Percentiles rank a stretch among this genome's conserved stretches.
Conservation (phyloP, 306 rosid species). For the Oxytropis ochrocephala region DNA sequence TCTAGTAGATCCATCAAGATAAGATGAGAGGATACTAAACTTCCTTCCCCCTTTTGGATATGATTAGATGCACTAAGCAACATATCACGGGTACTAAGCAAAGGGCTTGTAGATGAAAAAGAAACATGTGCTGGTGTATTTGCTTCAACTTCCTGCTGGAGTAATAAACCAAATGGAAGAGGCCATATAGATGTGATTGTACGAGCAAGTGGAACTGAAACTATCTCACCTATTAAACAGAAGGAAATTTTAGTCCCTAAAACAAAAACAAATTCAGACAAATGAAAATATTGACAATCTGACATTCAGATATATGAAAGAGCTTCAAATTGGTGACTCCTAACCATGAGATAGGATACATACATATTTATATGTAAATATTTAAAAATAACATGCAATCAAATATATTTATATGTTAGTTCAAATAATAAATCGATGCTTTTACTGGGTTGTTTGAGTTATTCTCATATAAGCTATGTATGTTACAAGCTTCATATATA, state of each 20-base stretch:
- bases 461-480: too few relatives aligned
- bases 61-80: constrained; percentile 38
- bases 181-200: constrained; percentile 77
- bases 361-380: neutral
- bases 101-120: constrained; percentile 60
- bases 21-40: constrained; percentile 62
- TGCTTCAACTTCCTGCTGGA: constrained; percentile 69
- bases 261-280: neutral
- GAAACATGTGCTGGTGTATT: constrained; percentile 39
- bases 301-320: neutral
- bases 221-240: constrained; percentile 67
- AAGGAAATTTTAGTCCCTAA: constrained; percentile 8
- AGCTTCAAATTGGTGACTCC: neutral
- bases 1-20: constrained; percentile 79
- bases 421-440: too few relatives aligned
- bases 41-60: constrained; percentile 53
- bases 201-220: constrained; percentile 54
- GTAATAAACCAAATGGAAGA: constrained; percentile 84
- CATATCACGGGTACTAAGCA: constrained; percentile 43
- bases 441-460: too few relatives aligned
- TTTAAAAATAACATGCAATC: neutral
- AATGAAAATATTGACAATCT: neutral
- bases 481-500: too few relatives aligned
- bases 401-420: neutral
- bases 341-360: neutral